phyloP scores from a whole-genome alignment of 495 filamentous ascomycete genomes.

The Durotheca rogersii region DNA sequence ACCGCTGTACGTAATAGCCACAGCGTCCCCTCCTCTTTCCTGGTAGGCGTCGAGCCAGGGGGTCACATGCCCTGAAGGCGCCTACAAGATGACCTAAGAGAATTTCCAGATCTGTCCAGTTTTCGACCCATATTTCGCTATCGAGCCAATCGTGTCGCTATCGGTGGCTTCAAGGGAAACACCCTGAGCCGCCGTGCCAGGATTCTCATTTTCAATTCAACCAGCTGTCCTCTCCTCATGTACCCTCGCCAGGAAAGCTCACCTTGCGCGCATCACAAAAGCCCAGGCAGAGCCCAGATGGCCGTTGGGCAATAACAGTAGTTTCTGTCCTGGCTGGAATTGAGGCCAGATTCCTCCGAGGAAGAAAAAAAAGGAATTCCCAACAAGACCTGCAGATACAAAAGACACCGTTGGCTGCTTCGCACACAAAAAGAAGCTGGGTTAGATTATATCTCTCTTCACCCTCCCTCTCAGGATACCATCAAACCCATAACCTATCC shows the following conservation, averaged over 20 bases:
- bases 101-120: slow-evolving; percentile 28
- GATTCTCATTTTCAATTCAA: slow-evolving; percentile 25
- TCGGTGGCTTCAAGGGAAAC: slow-evolving; percentile 31
- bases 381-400: too few species aligned
- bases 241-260: slow-evolving; percentile 17
- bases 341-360: slow-evolving; percentile 35
- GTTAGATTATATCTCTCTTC: too few species aligned
- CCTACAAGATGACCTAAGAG: too few species aligned
- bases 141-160: slow-evolving; percentile 33
- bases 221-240: slow-evolving; percentile 37
- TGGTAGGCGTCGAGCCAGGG: too few species aligned
- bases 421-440: slow-evolving; percentile 11
- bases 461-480: slow-evolving; percentile 12
- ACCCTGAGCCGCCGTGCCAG: slow-evolving; percentile 25
- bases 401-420: slow-evolving; percentile 15
- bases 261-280: slow-evolving; percentile 6
- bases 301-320: slow-evolving; percentile 17
- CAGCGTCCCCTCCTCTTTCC: too few species aligned
- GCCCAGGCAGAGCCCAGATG: slow-evolving; percentile 19
- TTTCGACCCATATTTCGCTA: slow-evolving; percentile 19
- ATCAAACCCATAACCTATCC: background rate
- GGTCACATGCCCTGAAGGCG: too few species aligned
- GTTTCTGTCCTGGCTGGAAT: slow-evolving; percentile 6
- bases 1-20: too few species aligned
- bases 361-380: slow-evolving; percentile 9